Evolutionary conservation across 2,329 filamentous ascomycete genomes (phyloP).

Genomic region (Aschersonia sp.): DNA sequence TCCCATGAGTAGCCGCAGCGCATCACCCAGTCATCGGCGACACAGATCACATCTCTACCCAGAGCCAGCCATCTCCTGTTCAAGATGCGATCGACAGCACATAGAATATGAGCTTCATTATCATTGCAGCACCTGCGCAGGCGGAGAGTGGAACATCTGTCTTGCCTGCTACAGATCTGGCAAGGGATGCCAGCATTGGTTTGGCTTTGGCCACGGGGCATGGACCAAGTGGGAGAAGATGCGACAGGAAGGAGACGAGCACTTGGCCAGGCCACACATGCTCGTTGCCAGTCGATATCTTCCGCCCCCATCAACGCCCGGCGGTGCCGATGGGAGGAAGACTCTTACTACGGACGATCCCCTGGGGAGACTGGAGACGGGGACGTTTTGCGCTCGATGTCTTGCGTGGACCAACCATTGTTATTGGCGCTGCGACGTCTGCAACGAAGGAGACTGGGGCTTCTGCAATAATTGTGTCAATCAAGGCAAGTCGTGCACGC

Average conservation of each 20-base stretch:
- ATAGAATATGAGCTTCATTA: slow-evolving; percentile 84
- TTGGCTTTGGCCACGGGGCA: slow-evolving; percentile 67
- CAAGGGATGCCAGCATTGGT: slow-evolving; percentile 74
- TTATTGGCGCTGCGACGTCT: slow-evolving; percentile 78
- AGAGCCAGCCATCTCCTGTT: slow-evolving; percentile 63
- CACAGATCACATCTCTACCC: slow-evolving; percentile 36
- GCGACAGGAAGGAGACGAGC: slow-evolving; percentile 21
- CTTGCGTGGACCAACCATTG: slow-evolving; percentile 61
- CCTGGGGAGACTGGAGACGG: slow-evolving; percentile 52
- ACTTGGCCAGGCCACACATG: slow-evolving; percentile 37
- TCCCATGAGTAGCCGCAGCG: slow-evolving; percentile 16
- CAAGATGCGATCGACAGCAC: slow-evolving; percentile 51
- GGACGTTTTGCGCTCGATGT: slow-evolving; percentile 75
- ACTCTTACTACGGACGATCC: slow-evolving; percentile 55
- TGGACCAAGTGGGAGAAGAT: slow-evolving; percentile 49
- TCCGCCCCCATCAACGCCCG: slow-evolving; percentile 31
- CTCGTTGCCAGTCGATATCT: slow-evolving; percentile 42
- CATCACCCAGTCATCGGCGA: slow-evolving; percentile 20
- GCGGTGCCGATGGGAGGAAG: slow-evolving; percentile 38
- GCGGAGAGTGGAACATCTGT: slow-evolving; percentile 67
- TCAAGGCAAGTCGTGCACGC: slow-evolving; percentile 65
- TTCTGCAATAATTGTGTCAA: slow-evolving; percentile 85
- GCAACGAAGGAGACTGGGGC: slow-evolving; percentile 90
- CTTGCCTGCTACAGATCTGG: slow-evolving; percentile 63
- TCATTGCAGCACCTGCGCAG: slow-evolving; percentile 57